Percentiles rank a stretch among this genome's conserved stretches.
phyloP scores from a whole-genome alignment of 2,329 filamentous ascomycete species.

The Exophiala viscosa region DNA sequence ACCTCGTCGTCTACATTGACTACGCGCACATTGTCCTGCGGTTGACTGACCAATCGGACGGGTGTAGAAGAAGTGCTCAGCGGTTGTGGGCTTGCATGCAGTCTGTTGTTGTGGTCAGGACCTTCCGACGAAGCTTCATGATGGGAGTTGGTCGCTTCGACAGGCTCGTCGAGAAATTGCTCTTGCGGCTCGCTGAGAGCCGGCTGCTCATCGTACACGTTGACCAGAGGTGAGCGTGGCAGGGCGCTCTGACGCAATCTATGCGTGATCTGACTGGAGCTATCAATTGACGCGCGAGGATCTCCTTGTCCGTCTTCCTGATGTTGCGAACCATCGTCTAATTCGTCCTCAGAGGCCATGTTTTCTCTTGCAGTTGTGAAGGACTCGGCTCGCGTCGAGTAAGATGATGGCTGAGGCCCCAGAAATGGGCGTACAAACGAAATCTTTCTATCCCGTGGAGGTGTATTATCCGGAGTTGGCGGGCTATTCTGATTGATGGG shows the following conservation, averaged over 20 bases:
- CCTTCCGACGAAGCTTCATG: not conserved
- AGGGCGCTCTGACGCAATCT: constrained; percentile 11
- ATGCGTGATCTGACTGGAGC: constrained; percentile 4
- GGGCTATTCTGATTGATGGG: constrained; percentile 29
- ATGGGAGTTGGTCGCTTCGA: not conserved
- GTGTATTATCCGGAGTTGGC: constrained; percentile 72
- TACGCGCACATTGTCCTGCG: not conserved
- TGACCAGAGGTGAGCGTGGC: constrained; percentile 16
- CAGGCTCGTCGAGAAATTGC: constrained; percentile 9
- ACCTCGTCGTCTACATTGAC: not conserved
- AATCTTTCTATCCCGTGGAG: constrained; percentile 51
- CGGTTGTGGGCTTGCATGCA: not conserved
- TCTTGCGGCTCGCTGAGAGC: constrained; percentile 10
- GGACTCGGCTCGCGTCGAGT: constrained; percentile 63
- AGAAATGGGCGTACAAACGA: constrained; percentile 44
- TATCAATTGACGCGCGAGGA: constrained; percentile 8
- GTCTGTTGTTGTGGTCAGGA: not conserved
- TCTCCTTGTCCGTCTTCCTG: constrained; percentile 5
- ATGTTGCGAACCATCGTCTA: constrained; percentile 30
- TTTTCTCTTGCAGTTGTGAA: constrained; percentile 69
- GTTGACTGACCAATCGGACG: not conserved
- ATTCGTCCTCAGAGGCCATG: constrained; percentile 60
- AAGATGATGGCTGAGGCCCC: constrained; percentile 53
- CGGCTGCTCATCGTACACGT: constrained; percentile 3
- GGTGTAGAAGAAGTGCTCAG: constrained; percentile 1